Evolutionary conservation across 169 alveolate species (phyloP), one percentile per base, ranked within the genome.

Genomic region (Plasmodium vivax): DNA sequence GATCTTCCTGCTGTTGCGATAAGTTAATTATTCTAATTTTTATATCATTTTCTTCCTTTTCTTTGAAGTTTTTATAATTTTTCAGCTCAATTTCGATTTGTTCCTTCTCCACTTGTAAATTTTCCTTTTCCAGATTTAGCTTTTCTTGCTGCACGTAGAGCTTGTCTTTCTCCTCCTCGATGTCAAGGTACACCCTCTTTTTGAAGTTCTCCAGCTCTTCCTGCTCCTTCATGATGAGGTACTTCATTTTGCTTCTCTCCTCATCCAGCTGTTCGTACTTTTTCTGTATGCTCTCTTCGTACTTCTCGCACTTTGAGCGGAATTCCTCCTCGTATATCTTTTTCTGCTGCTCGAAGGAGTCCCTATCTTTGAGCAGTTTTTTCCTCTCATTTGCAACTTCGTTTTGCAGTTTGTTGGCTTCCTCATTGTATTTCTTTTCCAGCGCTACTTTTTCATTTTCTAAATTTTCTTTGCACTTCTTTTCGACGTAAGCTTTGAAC

Each of bases 11-110:
- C 36, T 88, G 94, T 80, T 88, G 94, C 32, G 94, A 88, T 27
- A 88, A 88, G 80, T 88, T 88, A 58, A 88, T 88, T 32, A 88
- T 88, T 27, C 90, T 47, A 38, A 88, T 88, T 68, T 88, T 88
- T 58, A 88, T 88, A 62, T 88, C 94, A 38, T 88, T 88, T 88
- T 88, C 94, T 79, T 88, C 94, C 56, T 88, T 88, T 51, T 88
- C 94, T 43, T 88, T 88, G 41, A 88, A 88, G 74, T 80, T 88
- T 62, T 88, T 88, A 80, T 79, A 88, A 88, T 88, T 88, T 81
- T 88, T 88, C 82, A 88, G 82, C 72, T 88, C 94, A 27, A 88
- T 88, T 79, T 88, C 94, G 16, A 88, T 88, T 88, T 88, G 94
- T 38, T 88, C 94, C 32, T 88, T 88, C 36, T 88, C 94, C 51